phyloP scores from a whole-genome alignment of 2,329 filamentous ascomycete species.

The Neurospora sp. region DNA sequence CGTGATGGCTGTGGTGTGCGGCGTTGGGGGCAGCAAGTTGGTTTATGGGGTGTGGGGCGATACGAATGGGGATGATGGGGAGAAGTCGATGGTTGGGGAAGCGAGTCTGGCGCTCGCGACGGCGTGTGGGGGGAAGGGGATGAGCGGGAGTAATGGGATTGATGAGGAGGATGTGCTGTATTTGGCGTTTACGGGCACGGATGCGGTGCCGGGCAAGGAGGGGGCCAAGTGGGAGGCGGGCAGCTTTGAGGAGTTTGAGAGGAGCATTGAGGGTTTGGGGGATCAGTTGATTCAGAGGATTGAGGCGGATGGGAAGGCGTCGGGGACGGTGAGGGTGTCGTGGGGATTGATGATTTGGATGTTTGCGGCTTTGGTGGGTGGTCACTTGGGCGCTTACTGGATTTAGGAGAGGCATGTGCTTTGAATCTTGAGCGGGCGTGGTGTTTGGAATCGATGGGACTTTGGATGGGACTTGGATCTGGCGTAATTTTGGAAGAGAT shows the following conservation, averaged over 20 bases:
- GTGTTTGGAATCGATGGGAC: background rate
- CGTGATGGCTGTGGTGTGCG: conserved; percentile 45
- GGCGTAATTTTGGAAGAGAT: background rate
- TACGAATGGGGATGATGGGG: conserved; percentile 36
- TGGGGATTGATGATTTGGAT: background rate
- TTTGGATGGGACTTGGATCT: background rate
- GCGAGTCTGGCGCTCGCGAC: conserved; percentile 37
- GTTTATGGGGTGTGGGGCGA: conserved; percentile 47
- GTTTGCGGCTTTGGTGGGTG: background rate
- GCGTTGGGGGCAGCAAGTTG: conserved; percentile 31
- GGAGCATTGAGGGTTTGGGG: conserved; percentile 41
- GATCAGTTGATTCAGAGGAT: conserved; percentile 38
- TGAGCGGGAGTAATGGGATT: conserved; percentile 49
- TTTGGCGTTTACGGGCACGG: conserved; percentile 47
- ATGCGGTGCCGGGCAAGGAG: conserved; percentile 44
- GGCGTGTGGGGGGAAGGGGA: conserved; percentile 36
- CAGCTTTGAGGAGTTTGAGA: conserved; percentile 39
- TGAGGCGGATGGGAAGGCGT: conserved; percentile 4
- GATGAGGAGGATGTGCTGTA: conserved; percentile 49
- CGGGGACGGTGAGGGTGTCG: background rate
- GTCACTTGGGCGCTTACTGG: background rate
- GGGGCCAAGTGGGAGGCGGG: conserved; percentile 46
- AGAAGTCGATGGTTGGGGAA: conserved; percentile 33
- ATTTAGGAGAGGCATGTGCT: background rate
- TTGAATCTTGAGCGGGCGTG: background rate